Percentiles rank a stretch among this genome's conserved stretches.
Evolutionary conservation across 2,329 filamentous ascomycete genomes (phyloP).

Genomic region (Sclerotinia subarctica): DNA sequence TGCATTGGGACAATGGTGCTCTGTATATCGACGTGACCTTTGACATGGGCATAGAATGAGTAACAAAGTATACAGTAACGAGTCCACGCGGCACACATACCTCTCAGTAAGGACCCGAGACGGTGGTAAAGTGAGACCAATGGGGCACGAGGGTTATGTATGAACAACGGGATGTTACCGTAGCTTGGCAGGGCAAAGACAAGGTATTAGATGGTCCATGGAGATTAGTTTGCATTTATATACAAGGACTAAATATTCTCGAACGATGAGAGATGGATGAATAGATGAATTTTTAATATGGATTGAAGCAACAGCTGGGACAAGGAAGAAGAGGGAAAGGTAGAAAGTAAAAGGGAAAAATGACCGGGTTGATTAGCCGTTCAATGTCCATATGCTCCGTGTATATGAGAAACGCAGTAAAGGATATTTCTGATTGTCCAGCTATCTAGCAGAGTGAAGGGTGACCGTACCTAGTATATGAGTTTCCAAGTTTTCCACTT

Average conservation of each 20-base stretch:
- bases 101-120: conserved; percentile 1
- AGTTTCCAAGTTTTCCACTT: no score
- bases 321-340: no score
- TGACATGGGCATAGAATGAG: not conserved
- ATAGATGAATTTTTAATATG: not conserved
- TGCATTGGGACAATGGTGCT: not conserved
- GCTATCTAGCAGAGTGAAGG: no score
- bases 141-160: not conserved
- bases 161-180: not conserved
- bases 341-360: no score
- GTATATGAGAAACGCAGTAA: no score
- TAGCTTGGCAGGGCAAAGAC: conserved; percentile 4
- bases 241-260: not conserved
- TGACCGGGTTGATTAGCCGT: no score
- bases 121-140: not conserved
- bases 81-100: not conserved
- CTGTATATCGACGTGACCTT: not conserved
- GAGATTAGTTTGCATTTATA: not conserved
- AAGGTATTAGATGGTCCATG: not conserved
- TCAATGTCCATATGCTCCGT: no score
- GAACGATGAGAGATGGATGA: not conserved
- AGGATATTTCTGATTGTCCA: no score
- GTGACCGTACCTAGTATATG: no score
- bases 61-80: not conserved
- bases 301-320: not conserved